Percentiles rank a stretch among this genome's conserved stretches.
Conservation (phyloP, 352 stramenopile genomes). For the Blastocystis hominis region DNA sequence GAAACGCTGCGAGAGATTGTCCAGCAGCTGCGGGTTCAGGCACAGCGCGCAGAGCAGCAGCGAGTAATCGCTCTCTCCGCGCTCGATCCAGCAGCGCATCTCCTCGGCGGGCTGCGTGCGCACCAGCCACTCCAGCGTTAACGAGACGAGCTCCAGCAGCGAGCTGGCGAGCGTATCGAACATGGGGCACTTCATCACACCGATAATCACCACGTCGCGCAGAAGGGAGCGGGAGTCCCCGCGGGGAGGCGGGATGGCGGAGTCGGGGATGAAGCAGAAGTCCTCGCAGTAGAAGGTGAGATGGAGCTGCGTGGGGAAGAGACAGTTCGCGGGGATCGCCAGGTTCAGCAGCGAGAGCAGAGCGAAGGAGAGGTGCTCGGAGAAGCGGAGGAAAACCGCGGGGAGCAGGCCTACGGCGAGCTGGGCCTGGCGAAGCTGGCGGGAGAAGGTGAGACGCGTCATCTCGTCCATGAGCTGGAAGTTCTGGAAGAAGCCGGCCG, state of each 20-base stretch:
- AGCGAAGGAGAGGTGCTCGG: slow-evolving; percentile 1
- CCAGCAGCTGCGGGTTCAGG: background rate
- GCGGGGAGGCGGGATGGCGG: background rate
- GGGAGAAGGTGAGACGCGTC: background rate
- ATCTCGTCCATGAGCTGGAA: background rate
- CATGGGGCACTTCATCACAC: background rate
- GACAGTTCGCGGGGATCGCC: slow-evolving; percentile 5
- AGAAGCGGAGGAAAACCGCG: background rate
- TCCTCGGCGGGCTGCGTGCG: background rate
- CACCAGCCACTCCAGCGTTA: background rate
- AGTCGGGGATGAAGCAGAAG: background rate
- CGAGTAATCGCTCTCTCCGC: background rate
- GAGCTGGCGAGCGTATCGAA: background rate
- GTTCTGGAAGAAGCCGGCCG: slow-evolving; percentile 7
- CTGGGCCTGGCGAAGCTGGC: background rate
- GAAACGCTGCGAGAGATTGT: background rate
- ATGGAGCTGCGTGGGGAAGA: background rate
- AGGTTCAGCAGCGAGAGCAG: slow-evolving; percentile 20
- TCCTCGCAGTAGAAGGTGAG: background rate
- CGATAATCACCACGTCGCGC: background rate
- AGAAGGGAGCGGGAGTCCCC: background rate
- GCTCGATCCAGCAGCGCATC: background rate
- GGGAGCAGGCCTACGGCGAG: background rate
- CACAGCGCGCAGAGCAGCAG: background rate
- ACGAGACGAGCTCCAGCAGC: background rate